Evolutionary conservation across 2,329 filamentous ascomycete species (phyloP).

Genomic region (Aquanectria penicillioides): DNA sequence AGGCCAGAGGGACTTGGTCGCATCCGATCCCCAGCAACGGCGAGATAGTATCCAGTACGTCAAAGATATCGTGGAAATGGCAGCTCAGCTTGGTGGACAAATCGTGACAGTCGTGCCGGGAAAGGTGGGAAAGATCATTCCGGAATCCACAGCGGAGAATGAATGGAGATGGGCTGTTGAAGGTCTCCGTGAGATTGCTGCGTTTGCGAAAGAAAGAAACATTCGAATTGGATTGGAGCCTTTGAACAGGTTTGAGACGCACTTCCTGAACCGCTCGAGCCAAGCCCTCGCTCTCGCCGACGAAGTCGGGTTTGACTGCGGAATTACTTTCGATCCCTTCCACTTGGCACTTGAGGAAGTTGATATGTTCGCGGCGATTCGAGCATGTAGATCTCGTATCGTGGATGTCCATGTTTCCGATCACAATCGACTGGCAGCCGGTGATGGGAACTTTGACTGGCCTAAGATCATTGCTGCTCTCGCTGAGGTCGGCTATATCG

Average conservation of each 20-base stretch:
- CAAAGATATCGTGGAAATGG: slow-evolving; percentile 28
- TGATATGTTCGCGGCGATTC: slow-evolving; percentile 25
- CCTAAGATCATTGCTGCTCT: slow-evolving; percentile 23
- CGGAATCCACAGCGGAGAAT: slow-evolving; percentile 27
- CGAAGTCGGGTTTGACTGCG: slow-evolving; percentile 24
- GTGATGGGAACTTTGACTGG: slow-evolving; percentile 31
- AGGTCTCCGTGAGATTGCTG: slow-evolving; percentile 22
- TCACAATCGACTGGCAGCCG: slow-evolving; percentile 29
- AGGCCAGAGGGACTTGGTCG: slow-evolving; percentile 29
- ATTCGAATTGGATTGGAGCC: slow-evolving; percentile 33
- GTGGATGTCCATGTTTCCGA: slow-evolving; percentile 32
- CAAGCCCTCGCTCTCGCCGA: slow-evolving; percentile 33
- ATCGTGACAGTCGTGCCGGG: slow-evolving; percentile 25
- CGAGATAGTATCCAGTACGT: slow-evolving; percentile 27
- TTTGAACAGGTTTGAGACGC: slow-evolving; percentile 35
- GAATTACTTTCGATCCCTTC: slow-evolving; percentile 31
- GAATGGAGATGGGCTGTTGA: slow-evolving; percentile 34
- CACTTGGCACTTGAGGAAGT: slow-evolving; percentile 29
- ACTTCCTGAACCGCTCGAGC: slow-evolving; percentile 32
- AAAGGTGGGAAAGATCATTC: slow-evolving; percentile 22
- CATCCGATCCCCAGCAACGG: slow-evolving; percentile 24
- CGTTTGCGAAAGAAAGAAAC: slow-evolving; percentile 18
- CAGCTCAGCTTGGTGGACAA: slow-evolving; percentile 25
- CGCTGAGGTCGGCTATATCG: slow-evolving; percentile 20
- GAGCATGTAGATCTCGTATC: slow-evolving; percentile 20